Evolutionary conservation across 441 rosid species (phyloP).

Genomic region (Mallotus repandus): DNA sequence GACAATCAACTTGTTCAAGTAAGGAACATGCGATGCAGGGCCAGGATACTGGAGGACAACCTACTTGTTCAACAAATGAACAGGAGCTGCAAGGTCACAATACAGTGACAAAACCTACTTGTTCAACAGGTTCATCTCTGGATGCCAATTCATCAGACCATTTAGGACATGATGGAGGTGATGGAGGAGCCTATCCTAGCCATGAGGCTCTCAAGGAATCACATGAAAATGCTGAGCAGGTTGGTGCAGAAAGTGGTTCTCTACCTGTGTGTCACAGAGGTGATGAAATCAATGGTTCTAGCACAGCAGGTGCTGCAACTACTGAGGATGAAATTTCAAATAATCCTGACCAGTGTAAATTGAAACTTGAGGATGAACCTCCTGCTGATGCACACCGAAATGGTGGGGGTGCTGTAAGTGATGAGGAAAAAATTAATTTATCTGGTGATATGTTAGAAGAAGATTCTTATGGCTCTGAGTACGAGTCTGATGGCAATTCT

Average conservation of each 20-base stretch:
- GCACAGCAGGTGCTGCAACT: slow-evolving; percentile 28
- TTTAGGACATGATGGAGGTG: slow-evolving; percentile 21
- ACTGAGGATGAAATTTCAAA: slow-evolving; percentile 33
- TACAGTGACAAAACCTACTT: slow-evolving; percentile 24
- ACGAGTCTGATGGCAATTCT: slow-evolving; percentile 51
- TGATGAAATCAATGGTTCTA: slow-evolving; percentile 31
- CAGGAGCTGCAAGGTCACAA: slow-evolving; percentile 24
- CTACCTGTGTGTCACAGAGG: slow-evolving; percentile 29
- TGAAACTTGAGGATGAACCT: slow-evolving; percentile 26
- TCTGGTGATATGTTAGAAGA: slow-evolving; percentile 51
- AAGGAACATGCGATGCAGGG: slow-evolving; percentile 25
- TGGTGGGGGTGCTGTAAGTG: slow-evolving; percentile 45
- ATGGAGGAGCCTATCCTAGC: slow-evolving; percentile 22
- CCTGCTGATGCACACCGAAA: slow-evolving; percentile 35
- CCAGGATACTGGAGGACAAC: slow-evolving; percentile 21
- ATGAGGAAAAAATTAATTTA: slow-evolving; percentile 60
- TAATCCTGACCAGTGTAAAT: slow-evolving; percentile 25
- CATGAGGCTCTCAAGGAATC: slow-evolving; percentile 29
- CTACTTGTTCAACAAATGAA: slow-evolving; percentile 32
- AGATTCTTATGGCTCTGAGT: slow-evolving; percentile 43
- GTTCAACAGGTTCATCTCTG: slow-evolving; percentile 23
- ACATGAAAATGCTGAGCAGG: slow-evolving; percentile 23
- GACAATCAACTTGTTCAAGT: slow-evolving; percentile 29
- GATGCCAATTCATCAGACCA: slow-evolving; percentile 19
- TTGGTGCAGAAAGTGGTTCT: slow-evolving; percentile 23